These are phyloP conservation scores for Lichenothelia convexa DNA, from an alignment of 495 filamentous ascomycete genomes.

Conservation along the genomic window DNA sequence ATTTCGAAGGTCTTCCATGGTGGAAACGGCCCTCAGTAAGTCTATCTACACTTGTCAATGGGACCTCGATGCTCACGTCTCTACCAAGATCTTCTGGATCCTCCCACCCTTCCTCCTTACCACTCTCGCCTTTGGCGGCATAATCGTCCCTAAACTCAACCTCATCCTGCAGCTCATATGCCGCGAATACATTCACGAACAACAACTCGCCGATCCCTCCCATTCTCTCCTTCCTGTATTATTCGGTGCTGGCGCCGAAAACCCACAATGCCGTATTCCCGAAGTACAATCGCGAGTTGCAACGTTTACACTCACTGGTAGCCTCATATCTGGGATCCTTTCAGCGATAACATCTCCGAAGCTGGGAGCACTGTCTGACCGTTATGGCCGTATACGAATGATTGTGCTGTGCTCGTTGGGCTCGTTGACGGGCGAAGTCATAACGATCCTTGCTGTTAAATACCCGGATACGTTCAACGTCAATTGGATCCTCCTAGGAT, in stretches of 20 bases:
- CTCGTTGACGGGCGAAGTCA: conserved; percentile 46
- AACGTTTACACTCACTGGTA: conserved; percentile 55
- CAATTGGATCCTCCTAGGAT: conserved; percentile 55
- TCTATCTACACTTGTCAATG: conserved; percentile 1
- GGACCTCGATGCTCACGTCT: conserved; percentile 1
- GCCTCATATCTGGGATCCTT: conserved; percentile 49
- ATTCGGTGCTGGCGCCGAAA: conserved; percentile 40
- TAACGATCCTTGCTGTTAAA: conserved; percentile 57
- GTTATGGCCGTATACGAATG: conserved; percentile 59
- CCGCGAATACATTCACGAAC: conserved; percentile 53
- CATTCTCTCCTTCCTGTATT: conserved; percentile 45
- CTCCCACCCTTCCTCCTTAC: conserved; percentile 57
- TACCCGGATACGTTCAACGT: conserved; percentile 53
- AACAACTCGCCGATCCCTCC: conserved; percentile 31
- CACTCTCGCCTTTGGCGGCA: conserved; percentile 68
- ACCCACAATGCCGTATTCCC: conserved; percentile 52
- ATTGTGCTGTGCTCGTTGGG: conserved; percentile 51
- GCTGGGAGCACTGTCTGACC: conserved; percentile 71
- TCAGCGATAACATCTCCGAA: conserved; percentile 63
- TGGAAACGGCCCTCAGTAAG: conserved; percentile 56
- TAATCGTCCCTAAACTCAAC: conserved; percentile 61
- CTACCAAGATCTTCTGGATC: conserved; percentile 60
- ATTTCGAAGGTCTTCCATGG: conserved; percentile 49
- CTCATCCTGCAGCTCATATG: conserved; percentile 69
- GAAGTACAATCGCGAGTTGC: conserved; percentile 60